Evolutionary conservation across 306 rosid species (phyloP), one percentile per base, ranked within the genome.

Genomic region (Cucumis hystrix): DNA sequence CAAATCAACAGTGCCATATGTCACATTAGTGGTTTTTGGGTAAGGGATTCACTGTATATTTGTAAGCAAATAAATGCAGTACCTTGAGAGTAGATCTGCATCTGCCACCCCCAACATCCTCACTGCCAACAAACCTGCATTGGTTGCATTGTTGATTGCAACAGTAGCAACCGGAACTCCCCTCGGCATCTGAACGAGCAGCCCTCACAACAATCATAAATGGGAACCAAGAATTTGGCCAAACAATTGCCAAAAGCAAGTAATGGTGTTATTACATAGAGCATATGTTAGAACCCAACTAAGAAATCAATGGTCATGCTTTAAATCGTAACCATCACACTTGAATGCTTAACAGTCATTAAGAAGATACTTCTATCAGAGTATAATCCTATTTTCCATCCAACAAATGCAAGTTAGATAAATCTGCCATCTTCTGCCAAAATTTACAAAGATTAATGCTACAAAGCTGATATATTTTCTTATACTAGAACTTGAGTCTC

Each of bases 81-180:
- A 91, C 98, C 97, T 94, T 68, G 90, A 84, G 37, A 61, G 21
- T 74, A 90, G 86, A 77, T 83, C 77, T 13, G 82, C 45, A 76
- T 89, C 74, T 11, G 78, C 68, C 55, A 83, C 73, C 11, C 87
- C 90, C 80, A 90, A 83, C 14, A 87, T 87, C 85, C 96, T 83
- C 47, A 83, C 87, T 4, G 92, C 96, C 28, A 89, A 83, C 74
- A 90, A 79, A 58, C 92, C 98, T 67, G 96, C 98, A 76, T 95
- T 92, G 47, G 96, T 86, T 16, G 97, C 88, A 37, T 95, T 95
- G 80, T 95, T 86, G 75, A 95, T 79, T 57, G 96, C 98, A 41
- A 95, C 90, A 25, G 95, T 87, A 23, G 96, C 97, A 64, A 92
- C 96, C 10, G 98, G 98, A 49, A 92, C 95, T 28, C 97, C 97